These are phyloP conservation scores for Ogataea wickerhamii DNA, from an alignment of 805 yeast species.

Conservation along the genomic window DNA sequence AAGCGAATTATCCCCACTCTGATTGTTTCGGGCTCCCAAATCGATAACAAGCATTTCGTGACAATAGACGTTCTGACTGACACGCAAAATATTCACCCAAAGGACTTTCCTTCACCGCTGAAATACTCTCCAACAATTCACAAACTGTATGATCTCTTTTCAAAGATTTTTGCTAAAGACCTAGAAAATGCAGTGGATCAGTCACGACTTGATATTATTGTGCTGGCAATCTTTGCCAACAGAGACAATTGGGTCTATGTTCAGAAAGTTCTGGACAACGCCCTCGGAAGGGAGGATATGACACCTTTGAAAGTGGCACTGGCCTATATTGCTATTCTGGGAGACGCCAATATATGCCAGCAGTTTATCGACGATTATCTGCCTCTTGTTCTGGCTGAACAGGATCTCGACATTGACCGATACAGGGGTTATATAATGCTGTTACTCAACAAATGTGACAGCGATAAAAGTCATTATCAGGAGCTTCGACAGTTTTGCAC, in stretches of 20 bases:
- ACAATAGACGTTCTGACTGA: conserved; percentile 8
- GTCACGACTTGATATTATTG: conserved; percentile 14
- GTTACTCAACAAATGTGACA: conserved; percentile 7
- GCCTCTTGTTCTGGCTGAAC: conserved; percentile 13
- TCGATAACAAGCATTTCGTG: conserved; percentile 22
- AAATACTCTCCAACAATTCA: conserved; percentile 14
- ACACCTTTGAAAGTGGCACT: conserved; percentile 9
- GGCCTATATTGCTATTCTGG: conserved; percentile 7
- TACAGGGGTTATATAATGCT: conserved; percentile 2
- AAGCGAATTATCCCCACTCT: conserved; percentile 24
- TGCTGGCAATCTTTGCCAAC: conserved; percentile 17
- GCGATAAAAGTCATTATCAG: conserved; percentile 4
- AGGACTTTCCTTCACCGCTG: conserved; percentile 7
- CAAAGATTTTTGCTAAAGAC: conserved; percentile 8
- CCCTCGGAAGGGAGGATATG: conserved; percentile 16
- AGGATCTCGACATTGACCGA: conserved; percentile 3
- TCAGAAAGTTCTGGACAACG: conserved; percentile 12
- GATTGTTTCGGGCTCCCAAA: conserved; percentile 27
- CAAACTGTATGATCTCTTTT: conserved; percentile 14
- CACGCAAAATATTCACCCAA: neutral
- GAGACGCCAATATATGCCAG: conserved; percentile 9
- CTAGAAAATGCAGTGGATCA: conserved; percentile 5
- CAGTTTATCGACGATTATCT: conserved; percentile 14
- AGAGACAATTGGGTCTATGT: conserved; percentile 17
- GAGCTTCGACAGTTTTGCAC: conserved; percentile 4